Evolutionary conservation across 495 filamentous ascomycete species (phyloP), one percentile per base, ranked within the genome.

Genomic region (Hypoxylon trugodes): DNA sequence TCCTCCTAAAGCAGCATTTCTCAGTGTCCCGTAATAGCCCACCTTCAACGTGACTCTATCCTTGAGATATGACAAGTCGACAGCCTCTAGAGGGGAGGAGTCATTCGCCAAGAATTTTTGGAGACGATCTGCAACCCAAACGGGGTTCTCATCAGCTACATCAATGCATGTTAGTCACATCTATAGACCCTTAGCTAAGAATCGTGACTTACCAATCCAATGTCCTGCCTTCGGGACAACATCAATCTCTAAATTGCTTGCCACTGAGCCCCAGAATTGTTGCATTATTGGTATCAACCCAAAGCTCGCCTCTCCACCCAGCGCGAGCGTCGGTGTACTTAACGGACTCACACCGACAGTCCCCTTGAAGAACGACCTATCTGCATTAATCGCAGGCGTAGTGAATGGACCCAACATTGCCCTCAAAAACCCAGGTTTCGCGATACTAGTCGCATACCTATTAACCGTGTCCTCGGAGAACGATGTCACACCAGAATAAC

Each of bases 401-500:
- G 48, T 46, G 42, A 70, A 70, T 2, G 65, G 54, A 0, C 65
- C 65, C 21, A 70, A 33, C 70, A 73, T 69, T 12, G 59, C 61
- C n/a, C 65, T 42, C 54, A 73, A 36, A 38, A 67, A 70, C 18
- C 68, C 68, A 15, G 68, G 70, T 56, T 71, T 73, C 13, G 47
- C 37, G 9, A 71, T 61, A 13, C 50, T 52, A 9, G 24, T 56
- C 41, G 70, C 37, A 38, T 72, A 72, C 4, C 59, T 49, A 4
- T 55, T 59, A 12, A 72, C 32, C 19, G 54, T 61, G 9, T 70
- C 64, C 37, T 66, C 49, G 10, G 56, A 38, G 25, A 73, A 59
- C 0, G 65, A 16, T 36, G 55, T 38, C 33, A 30, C 28, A n/a
- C 68, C 68, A 2, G 68, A 56, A 51, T 79, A 79, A 18, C 56